Evolutionary conservation across 2,329 filamentous ascomycete species (phyloP), one percentile per base, ranked within the genome.

Genomic region (Akanthomyces uredinophilus): DNA sequence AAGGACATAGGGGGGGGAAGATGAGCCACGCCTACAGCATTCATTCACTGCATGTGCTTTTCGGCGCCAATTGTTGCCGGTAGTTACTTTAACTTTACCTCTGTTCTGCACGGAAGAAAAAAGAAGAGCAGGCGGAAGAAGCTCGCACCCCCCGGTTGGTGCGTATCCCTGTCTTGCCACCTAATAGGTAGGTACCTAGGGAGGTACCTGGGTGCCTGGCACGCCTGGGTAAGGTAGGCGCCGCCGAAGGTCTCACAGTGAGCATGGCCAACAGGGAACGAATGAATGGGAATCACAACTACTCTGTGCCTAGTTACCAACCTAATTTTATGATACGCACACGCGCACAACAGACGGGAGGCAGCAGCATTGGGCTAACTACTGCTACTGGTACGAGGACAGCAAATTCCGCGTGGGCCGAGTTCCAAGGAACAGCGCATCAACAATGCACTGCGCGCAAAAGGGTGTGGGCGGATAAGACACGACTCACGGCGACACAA

Each of bases 31-130:
- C 35, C 50, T 56, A 39, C 53, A 56, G 44, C 53, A 56, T 29
- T 44, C 27, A 56, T 29, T 44, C 27, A 46, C 41, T 56, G 53
- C 53, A 46, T 56, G 53, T 44, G 53, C 27, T 44, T 39, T 57
- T 35, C 39, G n/a, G 41, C 2, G 20, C 18, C 20, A 20, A 44
- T 44, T 18, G 6, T 46, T n/a, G 32, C 32, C 10, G 32, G 32
- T 35, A 46, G 11, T 46, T n/a, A 46, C 22, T 46, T n/a, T 46
- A 11, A 22, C 22, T 46, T 46, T 7, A 11, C 22, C 22, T 35
- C 20, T 35, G 6, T 35, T 51, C 22, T n/a, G 29, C 6, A 24
- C 16, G 27, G 16, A 5, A 51, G 29, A 46, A 46, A 13, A 46
- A 44, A 20, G 6, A 22, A 22, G 46, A n/a, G n/a, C n/a, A n/a